Conservation (phyloP, 495 filamentous ascomycete species). For the Hypoxylon crocopeplum region DNA sequence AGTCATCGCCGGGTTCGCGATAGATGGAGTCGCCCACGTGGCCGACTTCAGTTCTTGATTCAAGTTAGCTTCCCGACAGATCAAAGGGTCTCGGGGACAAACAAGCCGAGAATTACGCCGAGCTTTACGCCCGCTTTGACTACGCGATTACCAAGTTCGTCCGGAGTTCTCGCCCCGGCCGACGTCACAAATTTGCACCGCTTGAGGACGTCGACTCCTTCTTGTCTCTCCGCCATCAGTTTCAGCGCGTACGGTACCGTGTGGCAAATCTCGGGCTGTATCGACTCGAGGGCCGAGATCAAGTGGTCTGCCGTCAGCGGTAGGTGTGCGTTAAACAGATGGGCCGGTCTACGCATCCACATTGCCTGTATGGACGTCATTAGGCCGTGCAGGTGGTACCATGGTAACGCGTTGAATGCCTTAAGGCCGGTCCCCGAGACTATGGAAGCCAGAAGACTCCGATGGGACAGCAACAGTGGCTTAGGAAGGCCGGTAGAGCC, state of each 20-base stretch:
- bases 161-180: conserved; percentile 61
- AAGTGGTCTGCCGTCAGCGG: conserved; percentile 60
- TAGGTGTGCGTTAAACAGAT: conserved; percentile 59
- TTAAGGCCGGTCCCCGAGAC: conserved; percentile 46
- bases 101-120: conserved; percentile 61
- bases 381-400: conserved; percentile 61
- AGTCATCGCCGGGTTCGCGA: conserved; percentile 50
- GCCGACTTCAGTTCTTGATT: conserved; percentile 61
- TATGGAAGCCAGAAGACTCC: conserved; percentile 47
- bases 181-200: conserved; percentile 56
- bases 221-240: conserved; percentile 55
- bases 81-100: conserved; percentile 28
- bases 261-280: conserved; percentile 58
- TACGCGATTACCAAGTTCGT: conserved; percentile 63
- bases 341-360: conserved; percentile 57
- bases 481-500: conserved; percentile 67
- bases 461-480: conserved; percentile 48
- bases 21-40: conserved; percentile 57
- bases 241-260: conserved; percentile 66
- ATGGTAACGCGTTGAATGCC: conserved; percentile 62
- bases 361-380: conserved; percentile 58
- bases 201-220: conserved; percentile 54
- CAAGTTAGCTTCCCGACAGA: conserved; percentile 6
- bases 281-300: conserved; percentile 53
- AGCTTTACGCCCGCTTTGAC: conserved; percentile 57